These are phyloP conservation scores for Pestalotiopsis sp. DNA, from an alignment of 2,329 filamentous ascomycete genomes.

Conservation along the genomic window DNA sequence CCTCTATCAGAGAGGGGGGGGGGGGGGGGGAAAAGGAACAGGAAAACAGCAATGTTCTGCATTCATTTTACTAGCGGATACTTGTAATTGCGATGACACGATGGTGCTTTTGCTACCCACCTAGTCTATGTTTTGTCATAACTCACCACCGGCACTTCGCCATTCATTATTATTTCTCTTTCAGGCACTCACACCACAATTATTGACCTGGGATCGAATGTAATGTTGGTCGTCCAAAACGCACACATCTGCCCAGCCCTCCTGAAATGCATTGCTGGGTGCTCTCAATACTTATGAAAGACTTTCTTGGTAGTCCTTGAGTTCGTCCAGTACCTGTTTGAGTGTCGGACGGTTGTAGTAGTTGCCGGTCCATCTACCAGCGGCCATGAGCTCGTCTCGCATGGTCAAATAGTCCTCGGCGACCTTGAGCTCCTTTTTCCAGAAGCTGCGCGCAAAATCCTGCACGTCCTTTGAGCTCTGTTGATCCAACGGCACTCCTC, in stretches of 20 bases:
- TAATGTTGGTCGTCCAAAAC: neutral
- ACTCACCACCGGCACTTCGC: neutral
- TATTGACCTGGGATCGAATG: neutral
- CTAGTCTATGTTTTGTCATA: no score
- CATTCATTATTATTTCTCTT: neutral
- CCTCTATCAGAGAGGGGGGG: neutral
- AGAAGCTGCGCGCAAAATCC: slow-evolving; percentile 43
- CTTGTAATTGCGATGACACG: no score
- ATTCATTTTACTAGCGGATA: no score
- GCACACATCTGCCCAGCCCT: neutral
- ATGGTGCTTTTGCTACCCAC: no score
- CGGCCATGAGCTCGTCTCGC: slow-evolving; percentile 36
- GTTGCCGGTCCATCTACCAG: slow-evolving; percentile 50
- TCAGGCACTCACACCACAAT: neutral
- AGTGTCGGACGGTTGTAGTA: slow-evolving; percentile 49
- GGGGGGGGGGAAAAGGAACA: no score
- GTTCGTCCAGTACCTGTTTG: slow-evolving; percentile 38
- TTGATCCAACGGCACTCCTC: slow-evolving; percentile 30
- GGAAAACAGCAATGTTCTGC: no score
- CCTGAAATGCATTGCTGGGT: neutral
- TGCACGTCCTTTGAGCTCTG: slow-evolving; percentile 34
- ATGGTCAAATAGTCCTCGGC: slow-evolving; percentile 47
- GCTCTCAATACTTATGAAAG: neutral
- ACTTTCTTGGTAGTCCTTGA: slow-evolving; percentile 19
- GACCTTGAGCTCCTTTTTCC: slow-evolving; percentile 45